Percentiles rank a stretch among this genome's conserved stretches.
Conservation (phyloP, 202 grass and related monocot species). For the Elaeis oleifera region DNA sequence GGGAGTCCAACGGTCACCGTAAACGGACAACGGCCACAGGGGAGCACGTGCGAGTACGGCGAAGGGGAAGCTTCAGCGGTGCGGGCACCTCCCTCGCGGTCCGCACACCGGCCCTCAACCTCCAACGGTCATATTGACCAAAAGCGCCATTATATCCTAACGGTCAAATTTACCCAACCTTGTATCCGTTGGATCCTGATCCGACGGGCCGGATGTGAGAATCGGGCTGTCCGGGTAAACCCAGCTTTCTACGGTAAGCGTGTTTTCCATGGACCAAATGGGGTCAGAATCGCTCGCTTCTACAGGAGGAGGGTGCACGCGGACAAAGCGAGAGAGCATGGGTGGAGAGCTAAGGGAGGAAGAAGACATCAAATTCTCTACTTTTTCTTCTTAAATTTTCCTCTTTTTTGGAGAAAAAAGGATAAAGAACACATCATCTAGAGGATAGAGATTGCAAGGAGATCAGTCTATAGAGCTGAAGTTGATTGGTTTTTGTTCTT, state of each 20-base stretch:
- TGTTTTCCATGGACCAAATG: background rate
- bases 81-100: background rate
- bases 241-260: background rate
- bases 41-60: background rate
- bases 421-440: too few species aligned
- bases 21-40: background rate
- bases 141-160: background rate
- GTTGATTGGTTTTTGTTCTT: background rate
- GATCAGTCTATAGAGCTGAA: background rate
- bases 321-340: background rate
- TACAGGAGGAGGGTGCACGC: background rate
- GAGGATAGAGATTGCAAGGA: too few species aligned
- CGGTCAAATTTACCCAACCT: background rate
- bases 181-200: background rate
- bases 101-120: background rate
- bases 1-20: background rate
- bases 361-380: background rate
- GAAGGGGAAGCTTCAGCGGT: background rate
- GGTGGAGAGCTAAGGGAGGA: too few species aligned
- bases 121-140: slow-evolving; percentile 1
- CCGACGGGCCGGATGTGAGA: background rate
- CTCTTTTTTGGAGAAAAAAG: background rate
- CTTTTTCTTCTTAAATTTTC: slow-evolving; percentile 1
- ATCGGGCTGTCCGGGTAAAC: background rate
- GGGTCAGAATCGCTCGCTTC: background rate